Evolutionary conservation across 1,284 basidiomycete species (phyloP), one percentile per base, ranked within the genome.

Genomic region (Rhizopogon parksii): DNA sequence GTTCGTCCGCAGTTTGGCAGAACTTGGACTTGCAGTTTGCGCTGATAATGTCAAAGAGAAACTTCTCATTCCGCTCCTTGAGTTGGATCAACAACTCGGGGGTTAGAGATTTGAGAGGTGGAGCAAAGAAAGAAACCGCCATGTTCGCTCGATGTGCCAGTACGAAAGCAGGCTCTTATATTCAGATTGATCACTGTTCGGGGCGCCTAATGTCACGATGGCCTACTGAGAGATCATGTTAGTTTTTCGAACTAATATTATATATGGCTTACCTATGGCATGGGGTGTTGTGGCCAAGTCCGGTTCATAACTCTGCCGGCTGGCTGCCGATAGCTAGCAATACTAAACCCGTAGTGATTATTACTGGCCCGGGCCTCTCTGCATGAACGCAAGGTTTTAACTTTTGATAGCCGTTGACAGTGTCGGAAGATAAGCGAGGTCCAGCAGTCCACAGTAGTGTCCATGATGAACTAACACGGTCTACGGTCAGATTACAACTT

Each of bases 401-500:
- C 7, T 27, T 27, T 9, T 27, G 7, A 27, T 27, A 27, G 25
- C 8, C 6, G 25, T 27, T 36, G 11, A 3, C 4, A 34, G 21
- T 6, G 21, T 24, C 21, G 46, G 36, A 15, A 37, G 24, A 40
- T 40, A 30, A 14, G 8, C 12, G 12, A 37, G 35, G 51, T 54
- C 51, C 43, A 21, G 19, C 38, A 38, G 43, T 32, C 25, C 5
- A 46, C 7, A 0, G 11, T 6, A 5, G 3, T 17, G 40, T 43
- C 42, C 30, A 47, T 9, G 6, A n/a, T 40, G 50, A 15, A 53
- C 42, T 27, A 32, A 54, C 54, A 35, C 47, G 47, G 52, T 54
- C 53, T 40, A 21, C 3, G 12, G 35, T n/a, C 32, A 38, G 37
- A 61, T 66, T 57, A 65, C 58, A 57, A 61, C 60, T 48, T 35